Base-by-base conservation (phyloP, 2,329 filamentous ascomycete species). In the Corinectria fuckeliana region DNA sequence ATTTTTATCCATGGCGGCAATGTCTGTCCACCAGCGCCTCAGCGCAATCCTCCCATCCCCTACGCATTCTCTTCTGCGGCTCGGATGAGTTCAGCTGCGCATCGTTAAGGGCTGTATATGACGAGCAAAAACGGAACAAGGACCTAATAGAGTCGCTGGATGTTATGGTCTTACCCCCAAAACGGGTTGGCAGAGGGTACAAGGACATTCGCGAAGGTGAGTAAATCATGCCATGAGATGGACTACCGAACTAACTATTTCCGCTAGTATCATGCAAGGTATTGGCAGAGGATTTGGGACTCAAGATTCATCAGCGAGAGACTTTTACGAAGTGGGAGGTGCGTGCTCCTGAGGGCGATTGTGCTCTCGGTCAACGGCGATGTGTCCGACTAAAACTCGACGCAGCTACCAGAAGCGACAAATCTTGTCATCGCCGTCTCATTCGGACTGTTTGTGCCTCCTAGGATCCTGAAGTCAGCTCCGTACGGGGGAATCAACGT, bases 381-480 rank as follows among this genome's bases (percentile, higher is more conserved):
- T n/a, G 41, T 13, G 11, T 16, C 11, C 50, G 25, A 44, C 61
- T 69, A 30, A 61, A 26, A 42, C 20, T 30, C 14, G 10, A 18
- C 18, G 25, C 64, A 89, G 82, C 82, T 88, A 30, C 88, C 89
- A 0, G 70, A 72, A 41, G 71, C 79, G 3, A 87, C 88, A 65
- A 93, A 97, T 74, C 81, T 99, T 58, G 85, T 99, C 66, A 82
- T 98, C 44, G 93, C 93, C 47, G 95, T 98, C 4, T 98, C 95
- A 0, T 99, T 98, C 76, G 95, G 95, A 3, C 84, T 97, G 7
- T 90, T 97, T 61, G 88, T 99, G 1, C 95, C 95, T 1, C 82
- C 84, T 1, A 84, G 92, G 4, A 86, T 98, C 14, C 80, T 99
- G 20, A 79, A 79, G 20, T 78, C 78, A 1, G 86, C 91, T 21